phyloP scores from a whole-genome alignment of 2,329 filamentous ascomycete species.

The Ophiostoma angusticollis region DNA sequence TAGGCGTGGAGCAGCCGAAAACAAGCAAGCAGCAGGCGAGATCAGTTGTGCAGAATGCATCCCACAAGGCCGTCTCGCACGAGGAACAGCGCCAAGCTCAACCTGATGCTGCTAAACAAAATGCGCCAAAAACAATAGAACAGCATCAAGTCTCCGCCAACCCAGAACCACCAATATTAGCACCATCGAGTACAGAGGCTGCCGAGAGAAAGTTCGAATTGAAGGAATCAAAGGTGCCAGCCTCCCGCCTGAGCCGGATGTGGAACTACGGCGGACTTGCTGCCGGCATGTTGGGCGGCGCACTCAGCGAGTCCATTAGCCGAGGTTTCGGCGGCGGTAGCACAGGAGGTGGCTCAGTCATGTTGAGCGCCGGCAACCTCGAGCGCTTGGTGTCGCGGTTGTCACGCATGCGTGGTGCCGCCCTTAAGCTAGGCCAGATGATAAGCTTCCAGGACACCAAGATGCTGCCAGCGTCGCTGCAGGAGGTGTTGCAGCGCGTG shows the following conservation, averaged over 20 bases:
- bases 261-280: constrained; percentile 94
- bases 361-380: constrained; percentile 84
- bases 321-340: constrained; percentile 59
- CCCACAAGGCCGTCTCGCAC: too few relatives aligned
- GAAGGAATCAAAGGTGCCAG: constrained; percentile 79
- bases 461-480: constrained; percentile 77
- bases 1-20: too few relatives aligned
- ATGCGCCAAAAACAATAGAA: too few relatives aligned
- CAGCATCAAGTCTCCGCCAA: background rate
- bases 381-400: constrained; percentile 85
- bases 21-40: too few relatives aligned
- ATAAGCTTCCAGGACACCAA: constrained; percentile 97
- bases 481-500: constrained; percentile 81
- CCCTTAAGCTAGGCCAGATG: constrained; percentile 95
- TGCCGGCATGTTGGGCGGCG: constrained; percentile 89
- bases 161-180: background rate
- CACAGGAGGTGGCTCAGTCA: constrained; percentile 53
- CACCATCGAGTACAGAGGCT: background rate
- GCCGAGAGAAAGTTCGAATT: constrained; percentile 40
- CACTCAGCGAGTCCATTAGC: constrained; percentile 72
- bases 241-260: constrained; percentile 70
- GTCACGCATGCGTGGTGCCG: constrained; percentile 90
- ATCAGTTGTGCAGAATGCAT: too few relatives aligned
- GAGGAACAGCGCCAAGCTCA: too few relatives aligned
- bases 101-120: too few relatives aligned